Percentiles rank a stretch among this genome's conserved stretches.
Conservation (phyloP, 495 filamentous ascomycete species). For the Podospora anserina region DNA sequence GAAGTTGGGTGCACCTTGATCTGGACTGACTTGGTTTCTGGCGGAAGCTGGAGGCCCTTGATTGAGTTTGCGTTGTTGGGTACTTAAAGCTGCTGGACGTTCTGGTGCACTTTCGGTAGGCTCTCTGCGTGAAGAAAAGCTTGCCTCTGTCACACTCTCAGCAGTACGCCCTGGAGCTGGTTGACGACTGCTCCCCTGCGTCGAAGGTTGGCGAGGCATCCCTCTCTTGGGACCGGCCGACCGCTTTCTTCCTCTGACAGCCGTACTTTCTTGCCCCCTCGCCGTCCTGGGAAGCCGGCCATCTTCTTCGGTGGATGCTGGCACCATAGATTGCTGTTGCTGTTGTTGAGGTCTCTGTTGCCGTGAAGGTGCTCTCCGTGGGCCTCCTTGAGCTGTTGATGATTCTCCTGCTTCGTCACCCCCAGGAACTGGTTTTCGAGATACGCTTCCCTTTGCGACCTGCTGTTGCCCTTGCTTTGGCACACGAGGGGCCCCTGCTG, state of each 20-base stretch:
- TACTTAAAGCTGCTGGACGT: not conserved
- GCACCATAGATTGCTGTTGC: not conserved
- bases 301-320: not conserved
- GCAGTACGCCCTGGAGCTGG: not conserved
- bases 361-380: not conserved
- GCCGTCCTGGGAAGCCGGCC: not conserved
- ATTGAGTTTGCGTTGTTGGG: not conserved
- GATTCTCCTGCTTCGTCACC: not conserved
- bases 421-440: conserved; percentile 1
- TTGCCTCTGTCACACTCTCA: not conserved
- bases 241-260: not conserved
- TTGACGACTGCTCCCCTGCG: not conserved
- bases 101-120: not conserved
- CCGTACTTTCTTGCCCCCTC: not conserved
- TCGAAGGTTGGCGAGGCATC: not conserved
- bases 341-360: conserved; percentile 7
- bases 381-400: not conserved
- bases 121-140: not conserved
- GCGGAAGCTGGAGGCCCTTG: not conserved
- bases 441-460: not conserved
- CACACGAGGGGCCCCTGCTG: not conserved
- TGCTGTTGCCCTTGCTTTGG: not conserved
- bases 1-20: conserved; percentile 7
- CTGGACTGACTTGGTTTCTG: not conserved
- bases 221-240: conserved; percentile 1